Evolutionary conservation across 2,329 filamentous ascomycete genomes (phyloP).

Genomic region (Tolypocladium cylindrosporum): DNA sequence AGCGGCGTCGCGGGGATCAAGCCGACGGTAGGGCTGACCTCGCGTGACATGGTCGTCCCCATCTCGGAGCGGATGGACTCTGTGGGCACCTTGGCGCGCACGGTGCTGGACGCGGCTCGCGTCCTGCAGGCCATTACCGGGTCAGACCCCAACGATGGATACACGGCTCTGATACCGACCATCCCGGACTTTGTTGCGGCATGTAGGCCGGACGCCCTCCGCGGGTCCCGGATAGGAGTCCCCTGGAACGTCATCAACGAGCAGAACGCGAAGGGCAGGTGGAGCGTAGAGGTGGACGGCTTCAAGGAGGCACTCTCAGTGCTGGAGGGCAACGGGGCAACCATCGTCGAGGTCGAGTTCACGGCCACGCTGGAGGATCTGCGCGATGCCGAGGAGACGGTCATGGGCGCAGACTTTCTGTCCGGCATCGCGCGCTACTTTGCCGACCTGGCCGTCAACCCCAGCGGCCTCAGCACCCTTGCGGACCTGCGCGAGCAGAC

Average conservation of each 20-base stretch:
- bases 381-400: constrained; percentile 13
- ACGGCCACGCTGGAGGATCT: constrained; percentile 1
- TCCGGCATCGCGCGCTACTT: constrained; percentile 47
- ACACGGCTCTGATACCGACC: constrained; percentile 34
- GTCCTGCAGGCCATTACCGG: constrained; percentile 54
- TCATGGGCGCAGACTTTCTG: constrained; percentile 51
- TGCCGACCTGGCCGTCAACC: constrained; percentile 41
- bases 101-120: constrained; percentile 52
- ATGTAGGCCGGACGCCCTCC: constrained; percentile 41
- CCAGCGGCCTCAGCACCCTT: constrained; percentile 39
- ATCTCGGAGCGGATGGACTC: constrained; percentile 53
- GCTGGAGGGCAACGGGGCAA: constrained; percentile 45
- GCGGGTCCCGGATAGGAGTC: constrained; percentile 51
- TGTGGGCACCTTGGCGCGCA: constrained; percentile 51
- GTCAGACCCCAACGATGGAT: constrained; percentile 46
- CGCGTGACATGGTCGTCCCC: constrained; percentile 38
- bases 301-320: constrained; percentile 43
- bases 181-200: constrained; percentile 50
- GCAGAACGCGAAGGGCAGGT: constrained; percentile 4
- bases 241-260: constrained; percentile 47
- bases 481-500: constrained; percentile 46
- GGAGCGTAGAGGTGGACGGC: constrained; percentile 25
- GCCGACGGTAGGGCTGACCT: not conserved
- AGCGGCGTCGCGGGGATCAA: not conserved
- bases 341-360: constrained; percentile 44